A percentile compares a stretch with the other conserved stretches of the same genome.
phyloP scores from a whole-genome alignment of 352 stramenopile genomes.

The Pythium aristosporum region DNA sequence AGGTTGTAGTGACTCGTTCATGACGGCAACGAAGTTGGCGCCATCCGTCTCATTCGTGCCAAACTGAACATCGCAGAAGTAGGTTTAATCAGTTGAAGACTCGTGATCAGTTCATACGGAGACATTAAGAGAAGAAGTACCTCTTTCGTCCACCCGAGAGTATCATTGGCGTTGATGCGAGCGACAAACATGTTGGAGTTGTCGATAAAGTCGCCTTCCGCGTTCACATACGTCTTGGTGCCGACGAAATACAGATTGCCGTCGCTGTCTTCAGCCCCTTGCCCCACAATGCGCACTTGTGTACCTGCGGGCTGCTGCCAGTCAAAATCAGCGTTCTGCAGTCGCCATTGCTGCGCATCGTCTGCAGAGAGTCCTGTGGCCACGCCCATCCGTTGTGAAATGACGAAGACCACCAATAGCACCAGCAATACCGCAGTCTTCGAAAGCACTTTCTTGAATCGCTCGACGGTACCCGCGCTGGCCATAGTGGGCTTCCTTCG shows the following conservation, averaged over 20 bases:
- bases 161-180: slow-evolving; percentile 41
- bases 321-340: slow-evolving; percentile 42
- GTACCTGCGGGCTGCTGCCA: slow-evolving; percentile 47
- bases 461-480: not conserved
- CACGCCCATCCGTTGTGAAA: not conserved
- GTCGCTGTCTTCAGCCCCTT: slow-evolving; percentile 33
- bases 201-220: slow-evolving; percentile 20
- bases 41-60: slow-evolving; percentile 52
- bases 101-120: not conserved
- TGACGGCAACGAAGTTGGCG: slow-evolving; percentile 48
- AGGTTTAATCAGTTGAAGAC: not conserved
- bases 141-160: slow-evolving; percentile 52
- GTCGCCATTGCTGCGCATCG: slow-evolving; percentile 42
- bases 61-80: slow-evolving; percentile 31
- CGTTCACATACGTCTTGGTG: slow-evolving; percentile 36
- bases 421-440: not conserved
- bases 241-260: slow-evolving; percentile 68
- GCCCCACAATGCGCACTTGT: slow-evolving; percentile 39
- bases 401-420: not conserved
- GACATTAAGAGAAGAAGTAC: slow-evolving; percentile 15
- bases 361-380: slow-evolving; percentile 28
- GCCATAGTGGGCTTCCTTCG: not conserved
- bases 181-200: slow-evolving; percentile 59
- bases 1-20: slow-evolving; percentile 40
- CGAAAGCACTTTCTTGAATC: not conserved